Percentiles rank a stretch among this genome's conserved stretches.
Conservation (phyloP, 768 basidiomycete genomes). For the Chiua virens region DNA sequence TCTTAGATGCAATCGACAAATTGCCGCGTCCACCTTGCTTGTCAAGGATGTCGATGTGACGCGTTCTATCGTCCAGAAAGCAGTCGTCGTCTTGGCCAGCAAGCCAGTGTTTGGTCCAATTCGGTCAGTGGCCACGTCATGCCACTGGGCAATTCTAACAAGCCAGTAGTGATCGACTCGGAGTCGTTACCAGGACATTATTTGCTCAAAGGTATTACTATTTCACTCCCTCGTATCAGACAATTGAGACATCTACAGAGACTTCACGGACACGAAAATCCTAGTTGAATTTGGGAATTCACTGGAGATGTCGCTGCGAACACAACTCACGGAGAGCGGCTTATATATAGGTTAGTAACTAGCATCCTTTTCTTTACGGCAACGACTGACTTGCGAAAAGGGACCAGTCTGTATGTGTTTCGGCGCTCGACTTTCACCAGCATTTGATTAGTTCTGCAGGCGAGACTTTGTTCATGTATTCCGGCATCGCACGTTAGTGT, state of each 20-base stretch:
- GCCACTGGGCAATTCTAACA: constrained; percentile 1
- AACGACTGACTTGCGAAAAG: constrained; percentile 35
- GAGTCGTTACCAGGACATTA: constrained; percentile 89
- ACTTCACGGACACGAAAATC: constrained; percentile 86
- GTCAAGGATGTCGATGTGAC: constrained; percentile 86
- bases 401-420: constrained; percentile 62
- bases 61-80: constrained; percentile 95
- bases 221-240: not conserved
- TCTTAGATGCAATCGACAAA: constrained; percentile 90
- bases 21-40: constrained; percentile 73
- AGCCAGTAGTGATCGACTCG: constrained; percentile 76
- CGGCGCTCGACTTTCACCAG: not conserved
- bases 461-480: constrained; percentile 93
- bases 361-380: not conserved
- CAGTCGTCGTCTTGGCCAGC: constrained; percentile 89
- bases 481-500: constrained; percentile 85
- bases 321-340: constrained; percentile 87
- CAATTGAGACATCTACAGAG: constrained; percentile 40
- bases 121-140: constrained; percentile 46
- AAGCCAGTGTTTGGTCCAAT: constrained; percentile 94
- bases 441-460: constrained; percentile 38
- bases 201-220: constrained; percentile 73
- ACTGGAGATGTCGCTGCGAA: constrained; percentile 71
- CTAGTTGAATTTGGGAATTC: constrained; percentile 85
- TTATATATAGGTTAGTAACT: constrained; percentile 86